Evolutionary conservation across 768 basidiomycete species (phyloP).

Genomic region (Saitozyma podzolica): DNA sequence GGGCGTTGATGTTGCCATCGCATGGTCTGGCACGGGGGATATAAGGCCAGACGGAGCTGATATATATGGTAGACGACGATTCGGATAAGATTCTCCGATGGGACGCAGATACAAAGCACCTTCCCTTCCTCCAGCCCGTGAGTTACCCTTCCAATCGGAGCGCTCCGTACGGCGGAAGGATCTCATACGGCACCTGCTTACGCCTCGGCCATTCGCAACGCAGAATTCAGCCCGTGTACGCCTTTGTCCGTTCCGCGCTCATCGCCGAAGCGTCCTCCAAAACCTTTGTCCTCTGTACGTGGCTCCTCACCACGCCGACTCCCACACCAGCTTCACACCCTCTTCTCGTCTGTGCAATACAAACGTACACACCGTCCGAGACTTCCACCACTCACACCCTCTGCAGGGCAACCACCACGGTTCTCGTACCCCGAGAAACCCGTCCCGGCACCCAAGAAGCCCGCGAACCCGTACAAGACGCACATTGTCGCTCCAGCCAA

Average conservation of each 20-base stretch:
- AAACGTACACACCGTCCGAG: not conserved
- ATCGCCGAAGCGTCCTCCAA: constrained; percentile 24
- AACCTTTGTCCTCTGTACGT: constrained; percentile 48
- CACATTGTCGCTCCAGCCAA: constrained; percentile 37
- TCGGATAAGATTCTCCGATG: constrained; percentile 48
- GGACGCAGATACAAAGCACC: constrained; percentile 46
- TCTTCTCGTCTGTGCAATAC: not conserved
- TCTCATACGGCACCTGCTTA: not conserved
- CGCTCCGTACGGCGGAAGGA: too few species aligned
- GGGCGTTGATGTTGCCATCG: not conserved
- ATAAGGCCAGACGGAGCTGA: not conserved
- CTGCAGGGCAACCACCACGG: constrained; percentile 47
- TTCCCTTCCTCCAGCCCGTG: constrained; percentile 47
- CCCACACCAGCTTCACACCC: not conserved
- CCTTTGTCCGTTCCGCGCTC: constrained; percentile 44
- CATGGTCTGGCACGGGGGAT: not conserved
- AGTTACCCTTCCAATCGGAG: constrained; percentile 5
- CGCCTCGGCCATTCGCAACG: not conserved
- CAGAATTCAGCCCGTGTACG: constrained; percentile 50
- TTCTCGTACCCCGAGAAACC: constrained; percentile 47
- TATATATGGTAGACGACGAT: constrained; percentile 39
- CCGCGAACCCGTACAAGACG: constrained; percentile 21
- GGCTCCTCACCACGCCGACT: not conserved
- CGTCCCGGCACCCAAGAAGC: constrained; percentile 21
- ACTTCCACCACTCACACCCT: not conserved